phyloP scores from a whole-genome alignment of 2,329 filamentous ascomycete species.

The Elsinoe ampelina region DNA sequence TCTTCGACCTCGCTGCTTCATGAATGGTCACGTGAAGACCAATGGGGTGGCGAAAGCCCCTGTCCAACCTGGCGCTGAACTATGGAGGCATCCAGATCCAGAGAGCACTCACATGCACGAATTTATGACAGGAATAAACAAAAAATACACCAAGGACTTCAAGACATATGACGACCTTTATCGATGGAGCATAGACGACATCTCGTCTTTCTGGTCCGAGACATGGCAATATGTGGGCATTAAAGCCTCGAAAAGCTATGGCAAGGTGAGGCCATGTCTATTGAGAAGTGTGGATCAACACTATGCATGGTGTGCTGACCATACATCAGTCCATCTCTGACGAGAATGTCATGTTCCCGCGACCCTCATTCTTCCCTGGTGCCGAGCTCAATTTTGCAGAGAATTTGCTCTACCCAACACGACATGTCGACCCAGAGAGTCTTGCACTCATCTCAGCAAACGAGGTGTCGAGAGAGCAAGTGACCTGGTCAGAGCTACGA shows the following conservation, averaged over 20 bases:
- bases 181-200: conserved; percentile 72
- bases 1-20: background rate
- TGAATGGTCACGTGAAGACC: background rate
- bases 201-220: conserved; percentile 72
- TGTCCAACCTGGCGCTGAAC: conserved; percentile 12
- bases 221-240: conserved; percentile 78
- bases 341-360: conserved; percentile 67
- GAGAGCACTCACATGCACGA: conserved; percentile 36
- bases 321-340: conserved; percentile 54
- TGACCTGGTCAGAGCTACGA: conserved; percentile 72
- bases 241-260: conserved; percentile 54
- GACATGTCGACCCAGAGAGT: conserved; percentile 48
- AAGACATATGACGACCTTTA: conserved; percentile 66
- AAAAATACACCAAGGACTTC: conserved; percentile 55
- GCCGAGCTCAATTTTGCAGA: conserved; percentile 85
- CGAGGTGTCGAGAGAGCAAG: conserved; percentile 56
- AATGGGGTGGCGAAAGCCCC: conserved; percentile 3
- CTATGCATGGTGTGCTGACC: conserved; percentile 15
- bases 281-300: background rate
- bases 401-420: conserved; percentile 74
- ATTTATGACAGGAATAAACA: conserved; percentile 52
- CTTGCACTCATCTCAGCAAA: conserved; percentile 72
- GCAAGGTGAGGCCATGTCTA: conserved; percentile 40
- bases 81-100: conserved; percentile 33
- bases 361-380: conserved; percentile 74